phyloP scores from a whole-genome alignment of 192 early-diverging fungal genomes.

The Funneliformis geosporum region DNA sequence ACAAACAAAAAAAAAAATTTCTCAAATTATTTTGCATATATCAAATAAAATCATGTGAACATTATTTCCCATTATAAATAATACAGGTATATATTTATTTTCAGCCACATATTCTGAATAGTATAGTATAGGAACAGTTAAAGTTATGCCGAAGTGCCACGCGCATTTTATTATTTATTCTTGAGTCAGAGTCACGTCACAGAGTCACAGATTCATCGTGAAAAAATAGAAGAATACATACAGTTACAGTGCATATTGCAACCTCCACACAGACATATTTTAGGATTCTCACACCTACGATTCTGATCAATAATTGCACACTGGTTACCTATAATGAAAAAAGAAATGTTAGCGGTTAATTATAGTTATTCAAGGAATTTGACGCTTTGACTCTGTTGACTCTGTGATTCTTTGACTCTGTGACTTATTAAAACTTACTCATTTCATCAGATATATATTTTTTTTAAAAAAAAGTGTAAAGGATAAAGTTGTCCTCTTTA shows the following conservation, averaged over 20 bases:
- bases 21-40: no score
- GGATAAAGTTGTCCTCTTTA: neutral
- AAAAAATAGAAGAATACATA: neutral
- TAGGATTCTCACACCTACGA: no score
- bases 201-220: neutral
- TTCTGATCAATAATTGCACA: neutral
- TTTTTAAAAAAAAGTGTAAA: neutral
- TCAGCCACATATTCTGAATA: no score
- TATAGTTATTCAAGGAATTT: neutral
- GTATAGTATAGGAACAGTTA: no score
- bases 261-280: neutral
- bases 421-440: neutral
- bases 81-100: no score
- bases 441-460: neutral
- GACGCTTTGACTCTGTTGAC: no score
- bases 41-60: no score
- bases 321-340: neutral
- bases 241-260: neutral
- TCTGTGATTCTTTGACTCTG: neutral
- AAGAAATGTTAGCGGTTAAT: neutral
- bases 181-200: neutral
- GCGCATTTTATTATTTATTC: no score
- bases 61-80: no score
- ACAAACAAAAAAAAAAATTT: no score
- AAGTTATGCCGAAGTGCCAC: no score